These are phyloP conservation scores for Malus asiatica DNA, from an alignment of 306 rosid species.

Conservation along the genomic window DNA sequence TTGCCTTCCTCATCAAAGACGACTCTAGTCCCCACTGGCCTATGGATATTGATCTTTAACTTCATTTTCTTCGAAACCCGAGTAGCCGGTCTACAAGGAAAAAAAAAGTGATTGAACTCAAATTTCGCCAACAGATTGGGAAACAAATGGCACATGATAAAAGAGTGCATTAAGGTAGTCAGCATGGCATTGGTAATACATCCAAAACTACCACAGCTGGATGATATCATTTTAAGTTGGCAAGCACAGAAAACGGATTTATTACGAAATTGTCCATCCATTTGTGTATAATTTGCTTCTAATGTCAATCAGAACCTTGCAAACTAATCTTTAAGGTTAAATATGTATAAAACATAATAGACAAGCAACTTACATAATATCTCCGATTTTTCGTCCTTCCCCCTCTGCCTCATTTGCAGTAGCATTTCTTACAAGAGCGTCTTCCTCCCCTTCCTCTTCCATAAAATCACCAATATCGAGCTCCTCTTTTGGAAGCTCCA, in stretches of 20 bases:
- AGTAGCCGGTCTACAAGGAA: conserved; percentile 39
- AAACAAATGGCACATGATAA: not conserved
- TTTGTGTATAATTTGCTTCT: too few species aligned
- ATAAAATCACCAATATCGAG: conserved; percentile 29
- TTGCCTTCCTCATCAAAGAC: conserved; percentile 86
- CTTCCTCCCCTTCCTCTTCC: conserved; percentile 40
- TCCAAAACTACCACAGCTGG: too few species aligned
- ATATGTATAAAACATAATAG: not conserved
- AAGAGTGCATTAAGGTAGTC: too few species aligned
- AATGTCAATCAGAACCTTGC: not conserved
- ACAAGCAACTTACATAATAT: conserved; percentile 35
- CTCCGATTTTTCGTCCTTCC: conserved; percentile 33
- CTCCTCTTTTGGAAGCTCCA: conserved; percentile 33
- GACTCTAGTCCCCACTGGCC: conserved; percentile 74
- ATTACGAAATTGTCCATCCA: too few species aligned
- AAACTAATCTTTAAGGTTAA: not conserved
- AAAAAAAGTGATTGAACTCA: conserved; percentile 10
- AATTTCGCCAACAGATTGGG: not conserved
- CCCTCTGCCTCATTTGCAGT: conserved; percentile 22
- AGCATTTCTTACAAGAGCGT: conserved; percentile 29
- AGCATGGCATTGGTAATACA: too few species aligned
- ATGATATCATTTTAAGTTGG: too few species aligned
- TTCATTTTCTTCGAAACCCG: conserved; percentile 73
- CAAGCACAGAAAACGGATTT: too few species aligned
- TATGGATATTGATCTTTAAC: conserved; percentile 68